phyloP scores from a whole-genome alignment of 345 rosid species.

The Hibiscus mutabilis region DNA sequence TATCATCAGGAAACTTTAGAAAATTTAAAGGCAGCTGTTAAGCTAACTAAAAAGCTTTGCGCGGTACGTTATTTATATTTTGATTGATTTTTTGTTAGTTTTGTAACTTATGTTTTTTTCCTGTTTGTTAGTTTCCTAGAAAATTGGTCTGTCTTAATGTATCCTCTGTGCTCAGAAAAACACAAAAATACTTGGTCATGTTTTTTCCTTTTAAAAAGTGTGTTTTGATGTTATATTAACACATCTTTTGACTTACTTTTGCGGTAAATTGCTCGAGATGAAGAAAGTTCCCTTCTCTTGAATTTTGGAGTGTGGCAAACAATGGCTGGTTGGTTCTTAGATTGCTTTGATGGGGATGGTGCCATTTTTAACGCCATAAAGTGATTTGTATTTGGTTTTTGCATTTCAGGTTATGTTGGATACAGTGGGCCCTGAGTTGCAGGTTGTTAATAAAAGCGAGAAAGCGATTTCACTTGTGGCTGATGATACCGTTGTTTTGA shows the following conservation, averaged over 20 bases:
- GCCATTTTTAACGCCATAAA: not conserved
- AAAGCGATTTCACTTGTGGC: constrained; percentile 65
- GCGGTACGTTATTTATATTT: constrained; percentile 40
- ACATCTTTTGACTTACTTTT: not conserved
- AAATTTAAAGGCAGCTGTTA: constrained; percentile 70
- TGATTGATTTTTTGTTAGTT: not conserved
- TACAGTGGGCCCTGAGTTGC: constrained; percentile 89
- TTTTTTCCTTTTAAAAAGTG: not conserved
- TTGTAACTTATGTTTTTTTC: not conserved
- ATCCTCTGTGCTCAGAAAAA: not conserved
- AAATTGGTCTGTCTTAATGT: not conserved
- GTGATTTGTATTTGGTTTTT: not conserved
- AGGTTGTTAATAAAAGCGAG: constrained; percentile 75
- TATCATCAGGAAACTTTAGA: constrained; percentile 87
- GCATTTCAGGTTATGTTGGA: constrained; percentile 83
- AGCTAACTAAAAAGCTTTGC: constrained; percentile 79
- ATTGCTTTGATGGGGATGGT: not conserved
- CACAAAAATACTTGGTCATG: not conserved
- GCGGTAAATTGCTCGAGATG: not conserved
- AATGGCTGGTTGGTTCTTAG: not conserved
- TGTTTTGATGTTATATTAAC: not conserved
- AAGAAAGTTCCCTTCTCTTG: not conserved
- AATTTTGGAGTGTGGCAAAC: not conserved
- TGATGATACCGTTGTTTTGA: constrained; percentile 67
- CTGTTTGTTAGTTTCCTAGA: not conserved